Evolutionary conservation across 768 basidiomycete genomes (phyloP).

Genomic region (Crassisporium funariophilum): DNA sequence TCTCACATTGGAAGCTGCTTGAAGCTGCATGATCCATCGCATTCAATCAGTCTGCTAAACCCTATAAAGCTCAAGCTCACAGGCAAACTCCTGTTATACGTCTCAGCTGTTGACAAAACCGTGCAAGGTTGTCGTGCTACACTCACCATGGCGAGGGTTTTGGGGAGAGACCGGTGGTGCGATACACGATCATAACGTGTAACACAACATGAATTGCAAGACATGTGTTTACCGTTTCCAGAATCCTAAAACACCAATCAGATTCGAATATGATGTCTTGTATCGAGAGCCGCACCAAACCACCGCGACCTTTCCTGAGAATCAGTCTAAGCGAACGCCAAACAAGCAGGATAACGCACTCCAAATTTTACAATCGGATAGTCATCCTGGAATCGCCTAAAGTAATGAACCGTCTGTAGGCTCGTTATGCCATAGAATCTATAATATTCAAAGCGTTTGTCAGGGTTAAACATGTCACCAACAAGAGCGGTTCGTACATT

Average conservation of each 20-base stretch:
- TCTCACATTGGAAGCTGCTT: too few relatives aligned
- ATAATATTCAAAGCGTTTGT: neutral
- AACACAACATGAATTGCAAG: slow-evolving; percentile 9
- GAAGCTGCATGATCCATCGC: too few relatives aligned
- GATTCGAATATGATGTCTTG: neutral
- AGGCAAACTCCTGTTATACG: too few relatives aligned
- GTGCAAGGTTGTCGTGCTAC: too few relatives aligned
- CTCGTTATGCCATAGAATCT: slow-evolving; percentile 15
- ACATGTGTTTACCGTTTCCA: slow-evolving; percentile 12
- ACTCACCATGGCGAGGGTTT: neutral
- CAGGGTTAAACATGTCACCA: neutral
- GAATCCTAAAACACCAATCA: slow-evolving; percentile 1
- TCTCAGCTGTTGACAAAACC: too few relatives aligned
- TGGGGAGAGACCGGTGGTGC: neutral
- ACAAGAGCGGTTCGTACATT: slow-evolving; percentile 5
- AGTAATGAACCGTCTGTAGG: slow-evolving; percentile 11
- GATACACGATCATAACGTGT: slow-evolving; percentile 1
- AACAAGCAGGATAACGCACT: neutral
- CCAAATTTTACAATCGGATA: neutral
- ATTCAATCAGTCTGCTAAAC: too few relatives aligned
- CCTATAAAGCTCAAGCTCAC: too few relatives aligned
- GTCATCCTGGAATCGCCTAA: slow-evolving; percentile 8
- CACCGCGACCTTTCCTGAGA: neutral
- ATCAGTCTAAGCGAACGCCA: neutral
- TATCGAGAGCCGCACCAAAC: neutral